Conservation (phyloP, 1,139 yeast genomes). For the Pneumocystis carinii region DNA sequence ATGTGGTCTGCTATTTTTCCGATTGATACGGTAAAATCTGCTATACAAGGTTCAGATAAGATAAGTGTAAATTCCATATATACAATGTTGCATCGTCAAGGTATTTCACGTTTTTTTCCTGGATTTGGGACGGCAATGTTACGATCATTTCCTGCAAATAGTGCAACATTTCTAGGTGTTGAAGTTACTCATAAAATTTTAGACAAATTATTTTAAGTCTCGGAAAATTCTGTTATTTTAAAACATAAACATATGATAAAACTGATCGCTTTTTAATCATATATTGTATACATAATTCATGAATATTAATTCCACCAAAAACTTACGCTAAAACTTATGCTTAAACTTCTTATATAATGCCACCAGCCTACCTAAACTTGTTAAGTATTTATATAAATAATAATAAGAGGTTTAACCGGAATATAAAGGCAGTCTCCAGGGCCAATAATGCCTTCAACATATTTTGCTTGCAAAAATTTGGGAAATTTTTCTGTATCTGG, state of each 20-base stretch:
- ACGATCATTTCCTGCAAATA: conserved; percentile 94
- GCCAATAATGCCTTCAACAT: conserved; percentile 13
- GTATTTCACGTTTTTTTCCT: conserved; percentile 87
- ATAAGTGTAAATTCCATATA: conserved; percentile 56
- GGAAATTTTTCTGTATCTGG: conserved; percentile 10
- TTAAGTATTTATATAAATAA: not conserved
- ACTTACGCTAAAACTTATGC: conserved; percentile 16
- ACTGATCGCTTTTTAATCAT: no score
- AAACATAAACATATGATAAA: no score
- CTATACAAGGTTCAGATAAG: conserved; percentile 38
- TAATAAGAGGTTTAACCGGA: conserved; percentile 8
- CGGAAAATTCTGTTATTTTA: not conserved
- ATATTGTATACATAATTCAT: not conserved
- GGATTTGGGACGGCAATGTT: conserved; percentile 92
- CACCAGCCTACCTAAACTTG: conserved; percentile 15
- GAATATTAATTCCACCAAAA: conserved; percentile 13
- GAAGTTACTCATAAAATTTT: conserved; percentile 64
- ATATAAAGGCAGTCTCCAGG: conserved; percentile 18
- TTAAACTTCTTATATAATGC: conserved; percentile 17
- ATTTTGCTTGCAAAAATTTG: conserved; percentile 16
- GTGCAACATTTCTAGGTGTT: conserved; percentile 93
- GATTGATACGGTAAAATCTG: conserved; percentile 84
- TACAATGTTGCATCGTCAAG: conserved; percentile 44
- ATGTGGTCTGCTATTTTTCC: conserved; percentile 98
- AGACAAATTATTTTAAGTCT: conserved; percentile 18